Base-by-base conservation (phyloP, 495 filamentous ascomycete species). In the Aspergillus bertholletiae region DNA sequence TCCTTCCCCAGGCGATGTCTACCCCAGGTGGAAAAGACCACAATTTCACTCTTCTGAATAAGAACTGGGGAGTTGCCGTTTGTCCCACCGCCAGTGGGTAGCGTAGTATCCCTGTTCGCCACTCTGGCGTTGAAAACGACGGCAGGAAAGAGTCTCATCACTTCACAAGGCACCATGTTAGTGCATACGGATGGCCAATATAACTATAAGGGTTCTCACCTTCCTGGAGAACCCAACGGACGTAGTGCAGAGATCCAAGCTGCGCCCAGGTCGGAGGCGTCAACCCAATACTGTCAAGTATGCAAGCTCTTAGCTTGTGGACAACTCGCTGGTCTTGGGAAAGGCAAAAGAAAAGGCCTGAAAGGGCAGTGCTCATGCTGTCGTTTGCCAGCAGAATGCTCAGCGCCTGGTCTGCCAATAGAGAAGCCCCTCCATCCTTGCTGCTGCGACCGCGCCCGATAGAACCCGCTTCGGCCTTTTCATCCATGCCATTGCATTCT, bases 351-450 rank as follows among this genome's bases (percentile, higher is more conserved):
- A 59, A 44, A 26, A 62, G 34, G n/a, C 53, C 56, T 22, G 55
- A 53, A 2, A 62, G 49, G 1, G 56, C 55, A 3, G 59, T 59
- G 37, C 48, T 52, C 39, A 62, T 58, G 34, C 52, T 62, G 30
- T 62, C 59, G 43, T 56, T 62, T 26, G 53, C 56, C 1, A 61
- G 49, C 7, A 65, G 47, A 12, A 62, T 47, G 18, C 53, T 57
- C n/a, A 59, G 26, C 24, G 51, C 23, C 40, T 59, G 55, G 15
- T 59, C 47, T 15, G 49, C 27, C 23, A 41, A 51, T 5, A 27
- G 51, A 2, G 50, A 34, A 0, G 49, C 24, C 11, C 8, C 26
- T 4, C 8, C 26, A 28, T 5, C 8, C 26, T 28, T 28, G 5
- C 5, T 28, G 26, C 26, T 28, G 26, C 4, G 26, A 5, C 26